Percentiles rank a stretch among this genome's conserved stretches.
These are phyloP conservation scores for Escovopsis sp. DNA, from an alignment of 2,329 filamentous ascomycete genomes.

Conservation along the genomic window DNA sequence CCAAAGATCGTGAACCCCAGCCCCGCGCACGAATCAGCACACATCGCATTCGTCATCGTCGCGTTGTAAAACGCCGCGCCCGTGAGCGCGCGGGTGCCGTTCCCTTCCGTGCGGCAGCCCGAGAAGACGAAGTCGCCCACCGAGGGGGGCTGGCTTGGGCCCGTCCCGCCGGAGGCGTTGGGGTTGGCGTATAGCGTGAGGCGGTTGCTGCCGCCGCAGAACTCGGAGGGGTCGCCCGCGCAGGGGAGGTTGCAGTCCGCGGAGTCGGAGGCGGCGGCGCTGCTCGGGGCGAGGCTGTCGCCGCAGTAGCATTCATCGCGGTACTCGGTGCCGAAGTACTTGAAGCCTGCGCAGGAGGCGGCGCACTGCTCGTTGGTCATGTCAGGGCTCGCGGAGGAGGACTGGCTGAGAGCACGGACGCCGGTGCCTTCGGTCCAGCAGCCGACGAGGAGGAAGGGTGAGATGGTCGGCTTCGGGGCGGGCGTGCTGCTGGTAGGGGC, in stretches of 20 bases:
- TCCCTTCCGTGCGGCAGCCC: constrained; percentile 23
- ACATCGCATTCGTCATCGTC: constrained; percentile 19
- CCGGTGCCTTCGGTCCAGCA: constrained; percentile 25
- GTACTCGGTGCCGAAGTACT: constrained; percentile 27
- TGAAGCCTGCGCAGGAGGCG: constrained; percentile 19
- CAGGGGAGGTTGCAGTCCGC: constrained; percentile 21
- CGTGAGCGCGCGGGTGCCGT: constrained; percentile 17
- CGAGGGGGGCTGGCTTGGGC: constrained; percentile 16
- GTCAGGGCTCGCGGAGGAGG: constrained; percentile 10
- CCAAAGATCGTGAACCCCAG: constrained; percentile 19
- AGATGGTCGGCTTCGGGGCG: constrained; percentile 10
- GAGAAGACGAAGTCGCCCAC: constrained; percentile 18
- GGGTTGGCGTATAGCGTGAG: constrained; percentile 19
- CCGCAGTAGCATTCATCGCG: constrained; percentile 25
- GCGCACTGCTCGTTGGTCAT: constrained; percentile 22
- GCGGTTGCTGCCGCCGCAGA: constrained; percentile 19
- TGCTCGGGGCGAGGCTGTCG: constrained; percentile 14
- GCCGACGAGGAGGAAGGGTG: constrained; percentile 19
- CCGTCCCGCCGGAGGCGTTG: constrained; percentile 10
- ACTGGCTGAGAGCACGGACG: constrained; percentile 18
- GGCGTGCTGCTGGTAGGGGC: constrained; percentile 12
- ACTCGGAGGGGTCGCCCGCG: constrained; percentile 16
- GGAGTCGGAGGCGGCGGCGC: constrained; percentile 11
- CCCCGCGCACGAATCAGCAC: constrained; percentile 16
- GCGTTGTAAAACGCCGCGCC: constrained; percentile 10